Conservation (phyloP, 2,329 filamentous ascomycete genomes). For the Fusarium sambucinum region DNA sequence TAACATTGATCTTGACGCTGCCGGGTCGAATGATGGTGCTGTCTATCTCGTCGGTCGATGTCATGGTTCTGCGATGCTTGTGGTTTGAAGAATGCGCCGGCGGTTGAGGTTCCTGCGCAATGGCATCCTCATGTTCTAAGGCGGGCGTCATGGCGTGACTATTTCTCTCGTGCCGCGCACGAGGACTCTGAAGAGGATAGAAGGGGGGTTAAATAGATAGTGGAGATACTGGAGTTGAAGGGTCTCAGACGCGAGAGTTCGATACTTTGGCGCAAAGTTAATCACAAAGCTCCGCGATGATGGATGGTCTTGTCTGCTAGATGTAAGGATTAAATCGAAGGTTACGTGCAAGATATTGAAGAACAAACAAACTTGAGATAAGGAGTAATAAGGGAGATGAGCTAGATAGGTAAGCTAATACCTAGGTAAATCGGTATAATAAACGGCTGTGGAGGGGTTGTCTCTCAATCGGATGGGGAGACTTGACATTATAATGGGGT, state of each 20-base stretch:
- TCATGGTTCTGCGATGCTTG: conserved; percentile 53
- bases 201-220: conserved; percentile 18
- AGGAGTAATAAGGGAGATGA: conserved; percentile 14
- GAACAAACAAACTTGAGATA: background rate
- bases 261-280: conserved; percentile 6
- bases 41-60: conserved; percentile 69
- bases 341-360: background rate
- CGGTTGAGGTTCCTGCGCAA: conserved; percentile 28
- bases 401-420: background rate
- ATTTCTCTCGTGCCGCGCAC: conserved; percentile 7
- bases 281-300: background rate
- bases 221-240: conserved; percentile 36
- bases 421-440: conserved; percentile 8
- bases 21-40: conserved; percentile 72
- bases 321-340: background rate
- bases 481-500: conserved; percentile 32
- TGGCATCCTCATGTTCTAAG: conserved; percentile 43
- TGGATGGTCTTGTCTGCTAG: background rate
- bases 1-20: conserved; percentile 93
- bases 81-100: conserved; percentile 25
- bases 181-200: conserved; percentile 13
- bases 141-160: conserved; percentile 42
- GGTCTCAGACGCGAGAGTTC: conserved; percentile 16
- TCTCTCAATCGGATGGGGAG: conserved; percentile 40
- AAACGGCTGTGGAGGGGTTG: conserved; percentile 37